Evolutionary conservation across 345 rosid genomes (phyloP), one percentile per base, ranked within the genome.

Genomic region (Rhizophora apiculata): DNA sequence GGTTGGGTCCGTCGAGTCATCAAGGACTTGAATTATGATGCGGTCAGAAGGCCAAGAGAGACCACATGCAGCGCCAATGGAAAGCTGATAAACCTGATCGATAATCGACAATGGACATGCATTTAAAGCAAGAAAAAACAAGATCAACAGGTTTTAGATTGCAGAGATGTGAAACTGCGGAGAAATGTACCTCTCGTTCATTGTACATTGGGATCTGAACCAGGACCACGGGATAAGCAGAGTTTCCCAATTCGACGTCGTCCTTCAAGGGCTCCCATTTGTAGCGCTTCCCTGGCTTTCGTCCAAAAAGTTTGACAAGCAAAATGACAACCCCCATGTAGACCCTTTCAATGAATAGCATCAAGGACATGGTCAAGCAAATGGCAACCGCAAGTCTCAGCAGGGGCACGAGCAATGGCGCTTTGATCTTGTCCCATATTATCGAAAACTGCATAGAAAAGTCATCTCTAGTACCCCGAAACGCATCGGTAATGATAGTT

Each of bases 41-140:
- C 98, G 83, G 77, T 90, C 98, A n/a, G 96, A 87, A 19, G 99
- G 99, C 99, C 99, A 90, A 0, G 99, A 92, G 64, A 95, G 96
- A 0, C 96, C 96, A 76, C 98, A 94, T 16, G 97, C 97, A 52
- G 98, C 98, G 70, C 98, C 95, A 11, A 94, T 9, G 18, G 69
- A 72, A 30, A 72, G 64, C 32, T 72, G 75, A 48, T 64, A 58
- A 8, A 65, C 64, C 69, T 64, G 64, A 29, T 31, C 9, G 10
- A 18, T 8, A 3, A 39, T 15, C 1, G 24, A 27, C 3, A 29
- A 27, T 26, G 29, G 22, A 22, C 20, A 64, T 3, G 22, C n/a
- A n/a, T 34, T 30, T 3, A 15, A 16, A 21, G 3, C 6, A 4
- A 22, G 13, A 46, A 32, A 32, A 39, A 68, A 43, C 29, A 43